These are phyloP conservation scores for Trifolium subterraneum DNA, from an alignment of 306 rosid species.

Conservation along the genomic window DNA sequence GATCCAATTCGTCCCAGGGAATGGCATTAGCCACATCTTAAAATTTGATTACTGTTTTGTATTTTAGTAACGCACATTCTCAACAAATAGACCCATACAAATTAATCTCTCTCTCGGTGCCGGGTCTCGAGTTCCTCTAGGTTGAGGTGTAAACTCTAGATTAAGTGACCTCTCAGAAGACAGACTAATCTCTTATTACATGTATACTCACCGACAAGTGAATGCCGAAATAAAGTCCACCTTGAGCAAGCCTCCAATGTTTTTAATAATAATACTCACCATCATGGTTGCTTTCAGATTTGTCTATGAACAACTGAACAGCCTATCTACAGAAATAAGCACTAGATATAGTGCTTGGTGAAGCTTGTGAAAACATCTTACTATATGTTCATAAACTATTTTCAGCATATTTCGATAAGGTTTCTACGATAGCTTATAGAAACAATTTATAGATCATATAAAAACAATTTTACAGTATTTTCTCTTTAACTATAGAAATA, in stretches of 20 bases:
- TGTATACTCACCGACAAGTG: background rate
- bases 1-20: too few species aligned
- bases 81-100: conserved; percentile 12
- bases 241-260: background rate
- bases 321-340: background rate
- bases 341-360: background rate
- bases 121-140: too few species aligned
- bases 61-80: background rate
- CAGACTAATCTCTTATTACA: background rate
- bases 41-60: background rate
- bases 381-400: background rate
- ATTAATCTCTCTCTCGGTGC: background rate
- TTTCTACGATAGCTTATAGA: too few species aligned
- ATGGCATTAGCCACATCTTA: too few species aligned
- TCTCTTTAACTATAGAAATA: background rate
- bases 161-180: too few species aligned
- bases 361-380: too few species aligned
- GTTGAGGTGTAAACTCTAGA: too few species aligned
- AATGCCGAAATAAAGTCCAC: background rate
- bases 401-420: background rate
- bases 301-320: too few species aligned
- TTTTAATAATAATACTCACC: background rate
- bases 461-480: too few species aligned
- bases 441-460: background rate
- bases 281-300: background rate